Conservation (phyloP, 148 eudicot species). For the Heliamphora exappendiculata region DNA sequence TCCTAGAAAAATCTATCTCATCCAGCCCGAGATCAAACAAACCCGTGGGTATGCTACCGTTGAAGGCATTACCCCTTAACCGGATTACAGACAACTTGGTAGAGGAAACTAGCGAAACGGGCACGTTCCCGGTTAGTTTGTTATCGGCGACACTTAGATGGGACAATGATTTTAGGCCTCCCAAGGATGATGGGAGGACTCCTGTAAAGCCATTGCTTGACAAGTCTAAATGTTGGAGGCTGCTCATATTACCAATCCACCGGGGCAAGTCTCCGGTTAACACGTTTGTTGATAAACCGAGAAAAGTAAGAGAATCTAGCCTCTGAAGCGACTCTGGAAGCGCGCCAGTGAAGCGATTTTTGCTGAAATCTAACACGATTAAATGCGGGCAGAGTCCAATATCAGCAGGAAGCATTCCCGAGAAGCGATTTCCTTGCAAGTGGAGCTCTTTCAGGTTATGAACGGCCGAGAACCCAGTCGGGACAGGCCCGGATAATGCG, state of each 20-base stretch:
- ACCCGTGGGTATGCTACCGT: constrained; percentile 57
- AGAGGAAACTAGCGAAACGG: constrained; percentile 42
- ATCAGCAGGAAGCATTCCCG: constrained; percentile 60
- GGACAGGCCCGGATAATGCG: constrained; percentile 46
- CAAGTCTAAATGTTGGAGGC: constrained; percentile 48
- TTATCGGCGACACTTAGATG: constrained; percentile 47
- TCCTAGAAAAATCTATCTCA: constrained; percentile 63
- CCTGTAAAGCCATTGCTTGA: constrained; percentile 63
- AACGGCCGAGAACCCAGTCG: constrained; percentile 39
- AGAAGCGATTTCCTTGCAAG: constrained; percentile 62
- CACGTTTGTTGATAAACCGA: constrained; percentile 49
- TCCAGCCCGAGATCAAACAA: constrained; percentile 57
- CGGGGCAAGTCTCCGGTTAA: constrained; percentile 55
- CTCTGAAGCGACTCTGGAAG: constrained; percentile 46
- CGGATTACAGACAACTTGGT: constrained; percentile 36
- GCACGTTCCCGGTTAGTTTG: constrained; percentile 50
- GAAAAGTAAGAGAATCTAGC: constrained; percentile 33
- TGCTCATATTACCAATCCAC: constrained; percentile 52
- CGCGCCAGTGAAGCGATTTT: constrained; percentile 44
- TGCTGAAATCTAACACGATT: constrained; percentile 40
- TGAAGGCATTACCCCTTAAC: constrained; percentile 43
- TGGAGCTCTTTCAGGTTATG: constrained; percentile 61
- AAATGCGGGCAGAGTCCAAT: constrained; percentile 77
- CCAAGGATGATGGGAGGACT: constrained; percentile 45
- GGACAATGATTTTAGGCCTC: constrained; percentile 40